Conservation (phyloP, 495 filamentous ascomycete genomes). For the Terfezia boudieri region DNA sequence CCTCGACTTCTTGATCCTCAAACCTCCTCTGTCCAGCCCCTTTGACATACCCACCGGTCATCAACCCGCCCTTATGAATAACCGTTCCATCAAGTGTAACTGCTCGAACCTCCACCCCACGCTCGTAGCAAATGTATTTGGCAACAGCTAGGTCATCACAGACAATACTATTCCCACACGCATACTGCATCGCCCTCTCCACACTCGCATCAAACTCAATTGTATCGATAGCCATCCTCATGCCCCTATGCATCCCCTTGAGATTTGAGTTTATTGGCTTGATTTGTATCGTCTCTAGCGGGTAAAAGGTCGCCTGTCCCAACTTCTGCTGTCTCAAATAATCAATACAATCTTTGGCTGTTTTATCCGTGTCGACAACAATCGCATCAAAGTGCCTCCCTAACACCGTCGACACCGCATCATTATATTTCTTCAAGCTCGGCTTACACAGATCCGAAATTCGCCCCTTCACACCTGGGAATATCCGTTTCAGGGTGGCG, state of each 20-base stretch:
- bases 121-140: constrained; percentile 71
- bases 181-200: constrained; percentile 81
- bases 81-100: constrained; percentile 81
- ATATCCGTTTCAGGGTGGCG: constrained; percentile 67
- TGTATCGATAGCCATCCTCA: constrained; percentile 83
- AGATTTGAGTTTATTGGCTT: constrained; percentile 68
- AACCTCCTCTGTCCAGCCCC: constrained; percentile 56
- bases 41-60: constrained; percentile 79
- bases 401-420: constrained; percentile 76
- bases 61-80: constrained; percentile 89
- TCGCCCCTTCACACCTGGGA: constrained; percentile 73
- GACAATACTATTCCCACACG: constrained; percentile 86
- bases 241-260: constrained; percentile 65
- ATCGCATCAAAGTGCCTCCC: constrained; percentile 86
- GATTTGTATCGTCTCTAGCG: constrained; percentile 90
- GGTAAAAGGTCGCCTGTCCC: constrained; percentile 75
- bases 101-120: constrained; percentile 70
- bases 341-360: constrained; percentile 78
- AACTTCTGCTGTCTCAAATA: constrained; percentile 76
- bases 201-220: constrained; percentile 78
- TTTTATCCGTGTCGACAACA: constrained; percentile 91
- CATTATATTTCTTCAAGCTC: constrained; percentile 86
- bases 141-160: constrained; percentile 73
- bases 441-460: constrained; percentile 85
- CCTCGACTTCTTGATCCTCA: constrained; percentile 72